Percentiles rank a stretch among this genome's conserved stretches.
phyloP scores from a whole-genome alignment of 2,329 filamentous ascomycete species.

The Calonectria crousiana region DNA sequence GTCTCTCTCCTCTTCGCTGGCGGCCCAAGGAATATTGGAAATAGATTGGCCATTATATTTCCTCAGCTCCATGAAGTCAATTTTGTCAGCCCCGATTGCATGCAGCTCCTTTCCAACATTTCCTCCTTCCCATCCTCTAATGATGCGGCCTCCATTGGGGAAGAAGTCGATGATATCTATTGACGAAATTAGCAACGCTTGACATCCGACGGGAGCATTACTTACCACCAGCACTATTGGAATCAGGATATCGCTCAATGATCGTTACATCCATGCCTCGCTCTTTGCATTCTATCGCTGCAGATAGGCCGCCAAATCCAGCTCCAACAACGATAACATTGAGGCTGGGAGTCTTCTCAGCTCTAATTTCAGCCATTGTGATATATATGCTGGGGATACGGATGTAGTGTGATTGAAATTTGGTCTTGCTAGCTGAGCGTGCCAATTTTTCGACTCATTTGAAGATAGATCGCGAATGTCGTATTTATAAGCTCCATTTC shows the following conservation, averaged over 20 bases:
- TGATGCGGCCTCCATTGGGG: not conserved
- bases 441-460: too few species aligned
- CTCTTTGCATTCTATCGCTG: not conserved
- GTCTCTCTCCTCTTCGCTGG: not conserved
- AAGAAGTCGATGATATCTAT: not conserved
- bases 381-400: not conserved
- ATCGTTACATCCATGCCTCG: not conserved
- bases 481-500: not conserved
- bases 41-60: constrained; percentile 8
- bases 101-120: constrained; percentile 12
- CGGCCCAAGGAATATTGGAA: constrained; percentile 12
- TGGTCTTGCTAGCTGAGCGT: not conserved
- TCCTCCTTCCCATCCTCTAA: not conserved
- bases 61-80: not conserved
- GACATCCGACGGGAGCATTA: not conserved
- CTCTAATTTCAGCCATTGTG: not conserved
- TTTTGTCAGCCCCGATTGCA: not conserved
- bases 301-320: constrained; percentile 1
- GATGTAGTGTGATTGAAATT: not conserved
- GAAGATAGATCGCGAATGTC: not conserved
- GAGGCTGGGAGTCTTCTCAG: not conserved
- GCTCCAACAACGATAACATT: not conserved
- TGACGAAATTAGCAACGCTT: not conserved
- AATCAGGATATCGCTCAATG: not conserved
- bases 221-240: not conserved